Evolutionary conservation across 805 yeast species (phyloP).

Genomic region (Wickerhamiella nectarea): DNA sequence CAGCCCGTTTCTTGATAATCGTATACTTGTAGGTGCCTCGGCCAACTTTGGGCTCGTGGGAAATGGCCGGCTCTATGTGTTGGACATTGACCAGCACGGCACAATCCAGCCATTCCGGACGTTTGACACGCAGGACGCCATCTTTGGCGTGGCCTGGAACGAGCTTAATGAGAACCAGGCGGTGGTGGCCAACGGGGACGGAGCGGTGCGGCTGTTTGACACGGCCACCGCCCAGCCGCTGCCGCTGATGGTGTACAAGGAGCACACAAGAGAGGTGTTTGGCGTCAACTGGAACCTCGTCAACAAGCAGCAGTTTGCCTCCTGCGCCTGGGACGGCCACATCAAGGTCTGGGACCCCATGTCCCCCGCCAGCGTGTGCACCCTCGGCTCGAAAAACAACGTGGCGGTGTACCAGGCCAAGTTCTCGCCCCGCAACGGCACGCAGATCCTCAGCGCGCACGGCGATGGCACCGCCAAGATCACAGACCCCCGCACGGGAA

Average conservation of each 20-base stretch:
- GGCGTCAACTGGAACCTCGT: conserved; percentile 61
- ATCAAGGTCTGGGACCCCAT: conserved; percentile 37
- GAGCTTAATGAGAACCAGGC: conserved; percentile 82
- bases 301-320: conserved; percentile 52
- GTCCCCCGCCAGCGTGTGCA: conserved; percentile 10
- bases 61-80: conserved; percentile 65
- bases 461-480: conserved; percentile 62
- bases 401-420: conserved; percentile 50
- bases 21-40: conserved; percentile 77
- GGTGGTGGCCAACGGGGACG: conserved; percentile 79
- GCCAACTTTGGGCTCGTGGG: conserved; percentile 93
- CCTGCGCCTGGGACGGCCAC: conserved; percentile 88
- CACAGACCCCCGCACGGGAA: conserved; percentile 59
- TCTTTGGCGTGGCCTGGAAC: conserved; percentile 81
- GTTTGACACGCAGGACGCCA: conserved; percentile 88
- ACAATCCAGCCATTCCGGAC: conserved; percentile 37
- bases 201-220: conserved; percentile 72
- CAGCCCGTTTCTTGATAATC: conserved; percentile 84
- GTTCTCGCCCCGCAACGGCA: conserved; percentile 76
- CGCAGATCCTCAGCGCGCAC: conserved; percentile 52
- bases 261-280: conserved; percentile 65
- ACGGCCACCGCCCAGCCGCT: conserved; percentile 28
- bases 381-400: conserved; percentile 14
- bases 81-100: conserved; percentile 59
- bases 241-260: conserved; percentile 31